These are phyloP conservation scores for Talinum fruticosum DNA, from an alignment of 148 eudicot genomes.

Conservation along the genomic window DNA sequence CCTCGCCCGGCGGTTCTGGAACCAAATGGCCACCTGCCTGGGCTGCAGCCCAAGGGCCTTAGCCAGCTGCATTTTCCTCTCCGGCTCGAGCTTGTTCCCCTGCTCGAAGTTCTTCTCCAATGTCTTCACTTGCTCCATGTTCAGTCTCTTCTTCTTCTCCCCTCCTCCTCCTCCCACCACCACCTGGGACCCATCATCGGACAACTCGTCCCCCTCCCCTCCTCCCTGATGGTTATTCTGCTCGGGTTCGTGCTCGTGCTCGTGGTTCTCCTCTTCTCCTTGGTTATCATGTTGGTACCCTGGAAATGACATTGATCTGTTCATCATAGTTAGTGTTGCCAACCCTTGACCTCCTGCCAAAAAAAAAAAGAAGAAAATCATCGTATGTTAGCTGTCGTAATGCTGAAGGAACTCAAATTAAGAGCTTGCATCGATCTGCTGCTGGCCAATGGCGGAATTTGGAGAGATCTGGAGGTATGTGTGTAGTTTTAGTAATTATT, in stretches of 20 bases:
- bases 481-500: too few relatives aligned
- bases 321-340: conserved; percentile 37
- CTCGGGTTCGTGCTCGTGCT: conserved; percentile 5
- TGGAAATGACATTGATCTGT: conserved; percentile 66
- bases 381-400: neutral
- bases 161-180: conserved; percentile 44
- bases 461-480: too few relatives aligned
- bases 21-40: conserved; percentile 80
- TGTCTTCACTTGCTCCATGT: conserved; percentile 72
- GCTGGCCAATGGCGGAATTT: too few relatives aligned
- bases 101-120: conserved; percentile 78
- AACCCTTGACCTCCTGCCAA: conserved; percentile 33
- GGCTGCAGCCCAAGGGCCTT: conserved; percentile 71
- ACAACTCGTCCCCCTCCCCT: conserved; percentile 40
- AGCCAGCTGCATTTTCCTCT: conserved; percentile 69
- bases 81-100: conserved; percentile 73
- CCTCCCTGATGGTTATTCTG: neutral
- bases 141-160: conserved; percentile 76
- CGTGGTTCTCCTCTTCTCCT: conserved; percentile 19
- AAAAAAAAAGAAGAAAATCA: neutral
- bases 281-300: conserved; percentile 34
- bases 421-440: neutral
- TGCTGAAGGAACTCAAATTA: neutral
- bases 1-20: conserved; percentile 77
- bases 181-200: conserved; percentile 59